phyloP scores from a whole-genome alignment of 2,329 filamentous ascomycete species.

The Alternaria sp. region DNA sequence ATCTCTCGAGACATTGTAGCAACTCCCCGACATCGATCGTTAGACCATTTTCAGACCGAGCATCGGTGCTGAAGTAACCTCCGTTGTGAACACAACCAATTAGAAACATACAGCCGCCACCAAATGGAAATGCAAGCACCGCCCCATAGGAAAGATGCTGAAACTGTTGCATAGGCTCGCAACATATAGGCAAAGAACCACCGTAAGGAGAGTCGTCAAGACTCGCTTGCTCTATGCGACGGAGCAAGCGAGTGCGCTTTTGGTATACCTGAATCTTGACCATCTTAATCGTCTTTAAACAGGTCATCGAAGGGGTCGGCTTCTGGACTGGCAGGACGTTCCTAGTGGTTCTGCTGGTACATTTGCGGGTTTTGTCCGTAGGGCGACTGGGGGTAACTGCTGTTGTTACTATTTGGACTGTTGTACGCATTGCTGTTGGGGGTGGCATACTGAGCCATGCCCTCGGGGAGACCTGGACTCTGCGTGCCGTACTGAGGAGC shows the following conservation, averaged over 20 bases:
- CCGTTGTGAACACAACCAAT: constrained; percentile 39
- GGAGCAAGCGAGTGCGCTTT: constrained; percentile 20
- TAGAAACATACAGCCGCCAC: constrained; percentile 48
- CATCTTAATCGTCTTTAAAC: neutral
- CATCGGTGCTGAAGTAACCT: constrained; percentile 18
- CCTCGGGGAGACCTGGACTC: constrained; percentile 55
- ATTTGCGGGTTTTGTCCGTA: constrained; percentile 57
- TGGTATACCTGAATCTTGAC: constrained; percentile 6
- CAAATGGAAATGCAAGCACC: constrained; percentile 48
- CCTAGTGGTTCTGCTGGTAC: constrained; percentile 54
- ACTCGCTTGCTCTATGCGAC: constrained; percentile 11
- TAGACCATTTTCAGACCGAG: constrained; percentile 4
- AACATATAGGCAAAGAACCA: constrained; percentile 31
- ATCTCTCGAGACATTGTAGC: constrained; percentile 7
- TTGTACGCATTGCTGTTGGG: constrained; percentile 52
- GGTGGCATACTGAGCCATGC: constrained; percentile 57
- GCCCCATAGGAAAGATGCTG: constrained; percentile 38
- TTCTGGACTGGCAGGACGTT: neutral
- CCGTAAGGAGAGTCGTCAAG: constrained; percentile 35
- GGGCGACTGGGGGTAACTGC: constrained; percentile 59
- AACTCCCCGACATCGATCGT: constrained; percentile 4
- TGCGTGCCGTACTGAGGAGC: constrained; percentile 56
- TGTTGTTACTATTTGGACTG: constrained; percentile 51
- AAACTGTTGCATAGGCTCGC: constrained; percentile 33
- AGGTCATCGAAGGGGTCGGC: neutral